These are phyloP conservation scores for Trichoderma sp. DNA, from an alignment of 2,329 filamentous ascomycete species.

Conservation along the genomic window DNA sequence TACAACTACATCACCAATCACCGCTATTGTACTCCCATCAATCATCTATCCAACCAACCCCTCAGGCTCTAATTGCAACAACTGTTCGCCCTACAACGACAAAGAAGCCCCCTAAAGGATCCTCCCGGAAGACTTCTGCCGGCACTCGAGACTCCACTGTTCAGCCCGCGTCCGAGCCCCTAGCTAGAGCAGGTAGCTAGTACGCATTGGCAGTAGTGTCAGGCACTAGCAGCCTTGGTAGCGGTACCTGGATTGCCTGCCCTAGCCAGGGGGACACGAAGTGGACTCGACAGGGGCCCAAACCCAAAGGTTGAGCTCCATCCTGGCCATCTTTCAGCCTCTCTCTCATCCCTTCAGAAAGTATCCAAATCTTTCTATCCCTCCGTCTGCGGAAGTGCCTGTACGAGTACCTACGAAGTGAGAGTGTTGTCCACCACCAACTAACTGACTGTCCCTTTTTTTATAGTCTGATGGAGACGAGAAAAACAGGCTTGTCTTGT, in stretches of 20 bases:
- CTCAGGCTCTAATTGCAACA: background rate
- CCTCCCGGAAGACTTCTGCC: conserved; percentile 8
- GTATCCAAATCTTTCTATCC: background rate
- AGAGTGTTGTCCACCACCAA: background rate
- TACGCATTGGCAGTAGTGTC: background rate
- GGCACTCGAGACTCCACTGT: conserved; percentile 8
- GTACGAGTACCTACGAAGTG: background rate
- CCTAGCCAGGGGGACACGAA: background rate
- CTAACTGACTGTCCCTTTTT: background rate
- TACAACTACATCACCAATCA: background rate
- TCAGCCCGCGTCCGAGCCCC: conserved; percentile 4
- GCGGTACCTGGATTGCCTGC: background rate
- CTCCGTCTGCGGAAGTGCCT: background rate
- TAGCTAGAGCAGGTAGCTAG: background rate
- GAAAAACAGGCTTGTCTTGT: background rate
- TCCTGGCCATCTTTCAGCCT: background rate
- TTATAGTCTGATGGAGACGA: background rate
- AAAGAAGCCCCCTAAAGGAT: background rate
- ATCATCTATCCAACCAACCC: background rate
- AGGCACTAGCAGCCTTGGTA: background rate
- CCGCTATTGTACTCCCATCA: background rate
- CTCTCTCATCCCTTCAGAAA: background rate
- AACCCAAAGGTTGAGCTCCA: background rate
- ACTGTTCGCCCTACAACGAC: background rate
- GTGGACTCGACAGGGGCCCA: background rate